Evolutionary conservation across 2,329 filamentous ascomycete species (phyloP).

Genomic region (Cladobotryum protrusum): DNA sequence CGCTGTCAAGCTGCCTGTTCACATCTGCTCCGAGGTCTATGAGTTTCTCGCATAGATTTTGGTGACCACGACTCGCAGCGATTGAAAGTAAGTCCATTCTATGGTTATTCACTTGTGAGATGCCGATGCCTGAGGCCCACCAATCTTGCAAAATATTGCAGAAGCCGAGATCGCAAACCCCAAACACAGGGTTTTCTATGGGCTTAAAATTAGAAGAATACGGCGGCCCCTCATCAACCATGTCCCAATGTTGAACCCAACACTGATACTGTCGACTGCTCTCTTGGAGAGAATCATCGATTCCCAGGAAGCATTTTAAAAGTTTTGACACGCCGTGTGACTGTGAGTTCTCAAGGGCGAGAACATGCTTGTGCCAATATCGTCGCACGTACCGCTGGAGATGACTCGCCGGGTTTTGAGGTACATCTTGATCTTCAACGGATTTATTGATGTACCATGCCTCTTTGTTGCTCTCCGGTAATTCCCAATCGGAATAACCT

Average conservation of each 20-base stretch:
- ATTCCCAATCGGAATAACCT: neutral
- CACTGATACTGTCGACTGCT: neutral
- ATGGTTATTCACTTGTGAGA: neutral
- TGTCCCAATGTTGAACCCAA: neutral
- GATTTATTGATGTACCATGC: neutral
- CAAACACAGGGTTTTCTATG: neutral
- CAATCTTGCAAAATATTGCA: neutral
- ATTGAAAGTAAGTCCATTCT: neutral
- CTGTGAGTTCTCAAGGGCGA: neutral
- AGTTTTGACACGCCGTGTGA: neutral
- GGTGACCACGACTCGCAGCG: neutral
- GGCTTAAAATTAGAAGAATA: neutral
- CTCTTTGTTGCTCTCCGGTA: neutral
- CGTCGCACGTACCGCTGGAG: neutral
- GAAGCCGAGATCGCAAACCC: neutral
- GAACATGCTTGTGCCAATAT: neutral
- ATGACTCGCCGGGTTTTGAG: neutral
- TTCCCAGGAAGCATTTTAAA: neutral
- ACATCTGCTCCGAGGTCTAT: neutral
- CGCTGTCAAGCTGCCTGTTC: neutral
- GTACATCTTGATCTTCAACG: neutral
- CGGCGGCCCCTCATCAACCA: too few species aligned
- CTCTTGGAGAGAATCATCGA: neutral
- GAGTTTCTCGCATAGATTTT: neutral
- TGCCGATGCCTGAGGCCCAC: neutral